Conservation (phyloP, 305 asterid genomes). For the Fraxinus xanthoxyloides region DNA sequence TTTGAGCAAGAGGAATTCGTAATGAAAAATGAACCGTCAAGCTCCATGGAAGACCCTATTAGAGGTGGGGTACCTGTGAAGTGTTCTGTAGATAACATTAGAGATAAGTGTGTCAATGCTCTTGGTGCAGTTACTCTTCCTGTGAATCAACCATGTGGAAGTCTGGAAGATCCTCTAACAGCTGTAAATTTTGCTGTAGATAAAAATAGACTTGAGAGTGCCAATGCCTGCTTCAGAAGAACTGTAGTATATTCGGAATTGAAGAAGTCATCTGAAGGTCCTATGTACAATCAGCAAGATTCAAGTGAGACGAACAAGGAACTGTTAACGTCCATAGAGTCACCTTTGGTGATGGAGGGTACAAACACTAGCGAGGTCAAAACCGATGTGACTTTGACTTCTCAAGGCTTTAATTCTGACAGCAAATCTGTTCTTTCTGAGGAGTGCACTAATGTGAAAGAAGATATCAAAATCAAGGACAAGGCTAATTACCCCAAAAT, state of each 20-base stretch:
- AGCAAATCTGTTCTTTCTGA: constrained; percentile 24
- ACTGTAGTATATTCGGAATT: constrained; percentile 13
- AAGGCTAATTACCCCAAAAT: constrained; percentile 18
- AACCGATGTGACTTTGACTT: constrained; percentile 16
- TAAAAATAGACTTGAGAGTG: constrained; percentile 21
- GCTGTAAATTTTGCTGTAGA: constrained; percentile 25
- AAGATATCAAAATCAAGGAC: constrained; percentile 20
- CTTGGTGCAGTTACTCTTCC: constrained; percentile 19
- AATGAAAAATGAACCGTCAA: constrained; percentile 18
- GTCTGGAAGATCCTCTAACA: constrained; percentile 23
- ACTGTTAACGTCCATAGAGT: constrained; percentile 6
- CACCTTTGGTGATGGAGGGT: constrained; percentile 27
- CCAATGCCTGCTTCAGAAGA: constrained; percentile 14
- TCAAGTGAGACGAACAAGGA: constrained; percentile 5
- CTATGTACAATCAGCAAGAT: constrained; percentile 6
- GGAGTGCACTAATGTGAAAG: constrained; percentile 29
- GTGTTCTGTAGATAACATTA: not conserved
- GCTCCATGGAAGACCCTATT: constrained; percentile 19
- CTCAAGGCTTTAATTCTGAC: constrained; percentile 29
- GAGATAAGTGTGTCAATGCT: not conserved
- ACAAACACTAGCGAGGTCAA: constrained; percentile 20
- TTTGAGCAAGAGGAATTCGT: constrained; percentile 8
- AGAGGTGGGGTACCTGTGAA: constrained; percentile 9
- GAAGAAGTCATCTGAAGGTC: constrained; percentile 19
- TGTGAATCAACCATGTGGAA: not conserved